Conservation (phyloP, 2,329 filamentous ascomycete genomes). For the Fusarium sp. region DNA sequence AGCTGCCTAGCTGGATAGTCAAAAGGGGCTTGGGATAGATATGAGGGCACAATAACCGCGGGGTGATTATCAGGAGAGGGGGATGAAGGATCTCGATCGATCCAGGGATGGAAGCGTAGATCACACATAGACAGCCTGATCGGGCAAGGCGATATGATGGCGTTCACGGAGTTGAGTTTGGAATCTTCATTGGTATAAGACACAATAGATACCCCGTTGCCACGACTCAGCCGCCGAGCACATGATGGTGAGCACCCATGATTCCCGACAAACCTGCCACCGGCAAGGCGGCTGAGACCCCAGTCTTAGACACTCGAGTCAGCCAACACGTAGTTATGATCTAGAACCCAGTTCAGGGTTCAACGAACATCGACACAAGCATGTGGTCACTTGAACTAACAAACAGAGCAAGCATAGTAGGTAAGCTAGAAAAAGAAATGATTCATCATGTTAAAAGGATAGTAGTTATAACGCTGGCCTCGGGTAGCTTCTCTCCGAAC, state of each 20-base stretch:
- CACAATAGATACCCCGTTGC: slow-evolving; percentile 41
- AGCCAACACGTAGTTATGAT: neutral
- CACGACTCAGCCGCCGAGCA: slow-evolving; percentile 3
- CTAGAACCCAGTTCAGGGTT: neutral
- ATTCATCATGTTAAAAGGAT: slow-evolving; percentile 15
- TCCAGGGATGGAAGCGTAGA: neutral
- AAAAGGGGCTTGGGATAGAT: neutral
- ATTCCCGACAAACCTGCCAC: neutral
- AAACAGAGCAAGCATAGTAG: neutral
- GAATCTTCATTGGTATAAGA: slow-evolving; percentile 19
- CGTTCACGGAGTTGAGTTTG: slow-evolving; percentile 30
- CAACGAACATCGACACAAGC: neutral
- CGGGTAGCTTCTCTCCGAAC: slow-evolving; percentile 23
- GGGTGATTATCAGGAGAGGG: neutral
- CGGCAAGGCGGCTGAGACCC: neutral
- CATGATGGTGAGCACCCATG: neutral
- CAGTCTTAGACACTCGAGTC: neutral
- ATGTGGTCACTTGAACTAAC: neutral
- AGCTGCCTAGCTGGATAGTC: neutral
- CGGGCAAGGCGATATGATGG: slow-evolving; percentile 19
- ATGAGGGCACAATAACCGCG: neutral
- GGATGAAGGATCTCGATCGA: neutral
- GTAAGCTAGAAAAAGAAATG: neutral
- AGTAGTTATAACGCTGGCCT: slow-evolving; percentile 32
- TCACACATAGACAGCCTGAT: slow-evolving; percentile 10